These are phyloP conservation scores for Stereocaulon alpinum DNA, from an alignment of 495 filamentous ascomycete species.

Conservation along the genomic window DNA sequence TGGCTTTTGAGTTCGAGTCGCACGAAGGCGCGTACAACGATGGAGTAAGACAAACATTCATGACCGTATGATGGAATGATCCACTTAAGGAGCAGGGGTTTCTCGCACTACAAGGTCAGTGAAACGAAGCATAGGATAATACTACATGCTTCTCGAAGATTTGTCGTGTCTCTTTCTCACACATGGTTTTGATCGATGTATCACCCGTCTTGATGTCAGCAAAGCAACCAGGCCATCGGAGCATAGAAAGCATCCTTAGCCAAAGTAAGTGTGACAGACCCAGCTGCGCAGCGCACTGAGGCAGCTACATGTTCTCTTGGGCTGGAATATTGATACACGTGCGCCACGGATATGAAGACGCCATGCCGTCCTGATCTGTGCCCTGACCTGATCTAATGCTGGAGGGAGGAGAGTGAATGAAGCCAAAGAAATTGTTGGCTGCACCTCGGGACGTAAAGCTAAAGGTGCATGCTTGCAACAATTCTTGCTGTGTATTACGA, in stretches of 20 bases:
- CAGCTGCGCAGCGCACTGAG: constrained; percentile 15
- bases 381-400: too few species aligned
- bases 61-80: too few species aligned
- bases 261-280: constrained; percentile 18
- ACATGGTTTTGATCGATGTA: too few species aligned
- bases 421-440: background rate
- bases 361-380: constrained; percentile 14
- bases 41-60: too few species aligned
- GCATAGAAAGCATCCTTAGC: constrained; percentile 9
- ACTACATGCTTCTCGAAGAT: too few species aligned
- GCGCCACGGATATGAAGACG: constrained; percentile 12
- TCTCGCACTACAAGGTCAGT: too few species aligned
- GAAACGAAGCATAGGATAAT: too few species aligned
- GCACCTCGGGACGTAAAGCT: background rate
- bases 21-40: too few species aligned
- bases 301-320: constrained; percentile 15
- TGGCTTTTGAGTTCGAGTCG: too few species aligned
- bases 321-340: constrained; percentile 15
- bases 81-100: too few species aligned
- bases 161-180: too few species aligned
- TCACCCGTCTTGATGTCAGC: background rate
- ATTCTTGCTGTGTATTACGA: background rate
- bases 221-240: constrained; percentile 16
- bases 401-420: background rate
- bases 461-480: too few species aligned